Evolutionary conservation across 1,284 basidiomycete species (phyloP).

Genomic region (Ganoderma lucidum): DNA sequence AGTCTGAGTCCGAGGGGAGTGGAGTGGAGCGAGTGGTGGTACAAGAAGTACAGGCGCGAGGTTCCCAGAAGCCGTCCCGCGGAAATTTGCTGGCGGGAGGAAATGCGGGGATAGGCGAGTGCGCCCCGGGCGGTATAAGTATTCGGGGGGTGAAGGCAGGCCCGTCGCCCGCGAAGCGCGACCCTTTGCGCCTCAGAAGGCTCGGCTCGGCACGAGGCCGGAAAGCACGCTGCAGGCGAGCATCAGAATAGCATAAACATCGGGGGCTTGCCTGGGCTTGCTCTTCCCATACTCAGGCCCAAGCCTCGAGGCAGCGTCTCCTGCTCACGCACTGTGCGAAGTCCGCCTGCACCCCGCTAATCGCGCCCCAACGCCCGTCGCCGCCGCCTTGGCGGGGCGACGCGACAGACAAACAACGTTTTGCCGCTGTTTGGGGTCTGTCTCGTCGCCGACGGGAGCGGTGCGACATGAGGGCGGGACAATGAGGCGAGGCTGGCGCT

Average conservation of each 20-base stretch:
- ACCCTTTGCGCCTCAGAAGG: not conserved
- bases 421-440: not conserved
- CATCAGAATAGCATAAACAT: constrained; percentile 28
- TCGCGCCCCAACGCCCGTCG: not conserved
- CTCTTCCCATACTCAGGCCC: constrained; percentile 28
- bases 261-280: constrained; percentile 6
- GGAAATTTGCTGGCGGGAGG: constrained; percentile 25
- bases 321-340: constrained; percentile 16
- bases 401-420: constrained; percentile 14
- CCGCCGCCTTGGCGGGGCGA: not conserved
- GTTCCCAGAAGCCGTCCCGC: constrained; percentile 21
- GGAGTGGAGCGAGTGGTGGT: constrained; percentile 17
- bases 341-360: not conserved
- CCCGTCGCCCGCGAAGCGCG: not conserved
- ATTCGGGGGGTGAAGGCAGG: constrained; percentile 14
- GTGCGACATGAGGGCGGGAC: not conserved
- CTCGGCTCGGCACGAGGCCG: constrained; percentile 27
- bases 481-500: constrained; percentile 10
- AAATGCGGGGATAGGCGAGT: constrained; percentile 29
- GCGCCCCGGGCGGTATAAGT: constrained; percentile 28
- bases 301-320: constrained; percentile 37
- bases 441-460: not conserved
- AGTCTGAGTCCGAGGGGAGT: constrained; percentile 4
- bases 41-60: constrained; percentile 15
- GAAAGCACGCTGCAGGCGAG: constrained; percentile 21